phyloP scores from a whole-genome alignment of 345 rosid species.

The Microthlaspi erraticum region DNA sequence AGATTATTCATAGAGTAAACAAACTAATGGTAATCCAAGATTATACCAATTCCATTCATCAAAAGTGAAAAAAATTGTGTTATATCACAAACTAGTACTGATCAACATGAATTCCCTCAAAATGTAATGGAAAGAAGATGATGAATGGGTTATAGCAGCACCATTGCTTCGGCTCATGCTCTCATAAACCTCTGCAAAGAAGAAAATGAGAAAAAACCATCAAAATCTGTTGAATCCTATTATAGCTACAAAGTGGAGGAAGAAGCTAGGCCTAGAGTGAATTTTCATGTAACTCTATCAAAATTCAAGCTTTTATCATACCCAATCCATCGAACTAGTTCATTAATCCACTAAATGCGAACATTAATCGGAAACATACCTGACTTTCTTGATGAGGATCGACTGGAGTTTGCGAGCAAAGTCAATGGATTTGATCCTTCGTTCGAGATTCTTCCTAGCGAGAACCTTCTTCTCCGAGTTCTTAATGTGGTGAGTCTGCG shows the following conservation, averaged over 20 bases:
- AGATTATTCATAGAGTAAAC: slow-evolving; percentile 13
- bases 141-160: slow-evolving; percentile 20
- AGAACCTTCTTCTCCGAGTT: slow-evolving; percentile 92
- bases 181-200: slow-evolving; percentile 45
- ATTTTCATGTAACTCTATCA: neutral
- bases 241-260: neutral
- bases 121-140: slow-evolving; percentile 19
- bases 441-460: slow-evolving; percentile 77
- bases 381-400: slow-evolving; percentile 76
- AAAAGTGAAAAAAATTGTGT: slow-evolving; percentile 29
- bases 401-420: slow-evolving; percentile 78
- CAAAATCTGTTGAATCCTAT: neutral
- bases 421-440: slow-evolving; percentile 69
- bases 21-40: slow-evolving; percentile 20
- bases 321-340: neutral
- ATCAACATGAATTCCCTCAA: slow-evolving; percentile 25
- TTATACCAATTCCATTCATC: slow-evolving; percentile 22
- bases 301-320: neutral
- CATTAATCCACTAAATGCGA: neutral
- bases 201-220: slow-evolving; percentile 18
- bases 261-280: neutral
- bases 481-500: slow-evolving; percentile 72
- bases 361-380: slow-evolving; percentile 38
- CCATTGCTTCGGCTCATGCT: neutral
- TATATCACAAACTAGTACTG: slow-evolving; percentile 21